Percentiles rank a stretch among this genome's conserved stretches.
Conservation (phyloP, 2,329 filamentous ascomycete genomes). For the Beauveria scarabaeidicola region DNA sequence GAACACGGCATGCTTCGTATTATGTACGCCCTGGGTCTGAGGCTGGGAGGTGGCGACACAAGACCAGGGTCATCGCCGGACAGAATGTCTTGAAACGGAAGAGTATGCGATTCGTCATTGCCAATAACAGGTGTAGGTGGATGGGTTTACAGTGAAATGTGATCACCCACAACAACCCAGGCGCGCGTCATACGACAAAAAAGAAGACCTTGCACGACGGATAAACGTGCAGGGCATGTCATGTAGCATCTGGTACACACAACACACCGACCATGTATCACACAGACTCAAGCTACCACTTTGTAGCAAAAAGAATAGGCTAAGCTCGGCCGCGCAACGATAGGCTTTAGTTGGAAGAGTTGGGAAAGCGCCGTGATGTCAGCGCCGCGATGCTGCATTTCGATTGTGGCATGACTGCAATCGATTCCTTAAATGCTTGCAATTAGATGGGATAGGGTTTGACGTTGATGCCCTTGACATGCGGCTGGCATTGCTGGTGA, state of each 20-base stretch:
- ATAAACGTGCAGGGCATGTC: background rate
- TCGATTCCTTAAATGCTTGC: no score
- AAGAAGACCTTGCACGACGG: background rate
- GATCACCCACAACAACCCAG: background rate
- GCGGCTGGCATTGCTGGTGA: background rate
- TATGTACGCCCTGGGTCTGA: background rate
- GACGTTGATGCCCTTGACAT: background rate
- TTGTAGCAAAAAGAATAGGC: background rate
- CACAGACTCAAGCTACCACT: background rate
- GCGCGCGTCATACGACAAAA: background rate
- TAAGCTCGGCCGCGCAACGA: background rate
- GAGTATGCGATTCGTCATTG: conserved; percentile 4
- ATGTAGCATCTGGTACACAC: conserved; percentile 1
- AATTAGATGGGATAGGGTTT: background rate
- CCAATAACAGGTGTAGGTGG: background rate
- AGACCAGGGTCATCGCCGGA: background rate
- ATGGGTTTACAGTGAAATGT: background rate
- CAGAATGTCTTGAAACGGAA: conserved; percentile 9
- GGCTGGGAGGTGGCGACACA: background rate
- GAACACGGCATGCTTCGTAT: background rate
- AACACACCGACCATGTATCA: background rate
- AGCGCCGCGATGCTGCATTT: background rate
- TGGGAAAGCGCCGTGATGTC: background rate
- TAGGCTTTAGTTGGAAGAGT: background rate
- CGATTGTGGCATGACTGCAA: background rate